These are phyloP conservation scores for Alternaria solani DNA, from an alignment of 2,329 filamentous ascomycete genomes.

Conservation along the genomic window DNA sequence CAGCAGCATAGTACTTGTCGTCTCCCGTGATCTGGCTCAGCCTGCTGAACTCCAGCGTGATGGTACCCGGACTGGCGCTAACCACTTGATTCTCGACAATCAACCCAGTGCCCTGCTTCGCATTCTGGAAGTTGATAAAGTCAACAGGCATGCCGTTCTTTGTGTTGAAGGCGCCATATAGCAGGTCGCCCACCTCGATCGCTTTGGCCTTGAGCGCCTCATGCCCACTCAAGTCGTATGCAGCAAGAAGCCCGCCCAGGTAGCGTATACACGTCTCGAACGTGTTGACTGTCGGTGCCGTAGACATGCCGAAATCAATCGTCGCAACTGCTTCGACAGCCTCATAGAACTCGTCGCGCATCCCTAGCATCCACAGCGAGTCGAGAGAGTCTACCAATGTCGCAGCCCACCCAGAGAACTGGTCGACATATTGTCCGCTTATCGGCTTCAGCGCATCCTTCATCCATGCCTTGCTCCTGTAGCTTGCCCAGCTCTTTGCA, in stretches of 20 bases:
- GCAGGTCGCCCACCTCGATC: constrained; percentile 52
- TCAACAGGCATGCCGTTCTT: constrained; percentile 55
- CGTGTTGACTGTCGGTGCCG: constrained; percentile 55
- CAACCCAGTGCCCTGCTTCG: constrained; percentile 41
- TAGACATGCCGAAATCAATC: constrained; percentile 55
- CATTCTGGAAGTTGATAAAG: constrained; percentile 51
- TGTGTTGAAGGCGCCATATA: constrained; percentile 59
- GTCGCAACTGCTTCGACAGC: constrained; percentile 55
- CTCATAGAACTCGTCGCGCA: constrained; percentile 58
- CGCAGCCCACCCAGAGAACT: constrained; percentile 59
- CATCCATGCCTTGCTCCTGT: constrained; percentile 56
- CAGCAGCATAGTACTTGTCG: constrained; percentile 49
- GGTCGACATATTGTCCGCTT: constrained; percentile 48
- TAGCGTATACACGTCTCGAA: constrained; percentile 60
- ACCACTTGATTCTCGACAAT: constrained; percentile 52
- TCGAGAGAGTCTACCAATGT: constrained; percentile 58
- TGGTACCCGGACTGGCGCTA: constrained; percentile 57
- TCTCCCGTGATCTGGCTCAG: constrained; percentile 49
- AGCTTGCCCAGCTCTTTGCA: constrained; percentile 54
- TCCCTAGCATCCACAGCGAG: constrained; percentile 58
- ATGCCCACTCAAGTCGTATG: constrained; percentile 49
- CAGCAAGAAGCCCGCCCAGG: constrained; percentile 48
- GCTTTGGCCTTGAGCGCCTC: constrained; percentile 48
- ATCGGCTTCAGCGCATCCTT: constrained; percentile 57
- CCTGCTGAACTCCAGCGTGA: constrained; percentile 52